Conservation (phyloP, 2,329 filamentous ascomycete genomes). For the Drechslera avenae region DNA sequence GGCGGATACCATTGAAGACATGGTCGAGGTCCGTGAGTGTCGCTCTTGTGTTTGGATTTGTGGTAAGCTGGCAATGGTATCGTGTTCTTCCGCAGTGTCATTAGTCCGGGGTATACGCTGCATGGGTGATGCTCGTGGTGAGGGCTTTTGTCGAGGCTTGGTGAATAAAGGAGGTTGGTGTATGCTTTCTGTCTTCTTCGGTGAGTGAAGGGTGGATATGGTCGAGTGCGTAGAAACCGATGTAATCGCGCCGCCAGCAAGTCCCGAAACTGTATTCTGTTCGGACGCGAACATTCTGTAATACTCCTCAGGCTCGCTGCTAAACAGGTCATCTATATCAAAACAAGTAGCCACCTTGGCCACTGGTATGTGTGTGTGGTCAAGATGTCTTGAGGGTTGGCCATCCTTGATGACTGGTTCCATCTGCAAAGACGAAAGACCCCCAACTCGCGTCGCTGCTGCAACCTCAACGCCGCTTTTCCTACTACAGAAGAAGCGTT, state of each 20-base stretch:
- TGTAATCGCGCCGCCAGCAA: neutral
- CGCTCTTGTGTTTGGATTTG: neutral
- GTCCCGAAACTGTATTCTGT: neutral
- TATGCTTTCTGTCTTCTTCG: neutral
- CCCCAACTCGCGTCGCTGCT: neutral
- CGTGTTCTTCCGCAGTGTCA: neutral
- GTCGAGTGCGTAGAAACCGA: neutral
- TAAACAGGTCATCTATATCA: neutral
- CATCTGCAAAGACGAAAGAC: neutral
- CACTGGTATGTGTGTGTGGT: neutral
- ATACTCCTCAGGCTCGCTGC: neutral
- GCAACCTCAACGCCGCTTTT: neutral
- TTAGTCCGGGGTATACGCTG: neutral
- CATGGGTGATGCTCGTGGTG: neutral
- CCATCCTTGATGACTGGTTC: neutral
- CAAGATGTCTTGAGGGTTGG: neutral
- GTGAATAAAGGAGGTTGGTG: neutral
- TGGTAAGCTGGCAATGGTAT: neutral
- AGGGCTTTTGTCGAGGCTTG: neutral
- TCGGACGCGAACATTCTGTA: neutral
- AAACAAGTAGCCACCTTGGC: neutral
- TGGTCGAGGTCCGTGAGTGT: slow-evolving; percentile 7
- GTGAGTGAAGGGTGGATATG: slow-evolving; percentile 1
- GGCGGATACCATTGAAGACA: slow-evolving; percentile 6
- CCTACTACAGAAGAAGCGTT: neutral